Evolutionary conservation across 495 filamentous ascomycete genomes (phyloP), one percentile per base, ranked within the genome.

Genomic region (Xylaria longipes): DNA sequence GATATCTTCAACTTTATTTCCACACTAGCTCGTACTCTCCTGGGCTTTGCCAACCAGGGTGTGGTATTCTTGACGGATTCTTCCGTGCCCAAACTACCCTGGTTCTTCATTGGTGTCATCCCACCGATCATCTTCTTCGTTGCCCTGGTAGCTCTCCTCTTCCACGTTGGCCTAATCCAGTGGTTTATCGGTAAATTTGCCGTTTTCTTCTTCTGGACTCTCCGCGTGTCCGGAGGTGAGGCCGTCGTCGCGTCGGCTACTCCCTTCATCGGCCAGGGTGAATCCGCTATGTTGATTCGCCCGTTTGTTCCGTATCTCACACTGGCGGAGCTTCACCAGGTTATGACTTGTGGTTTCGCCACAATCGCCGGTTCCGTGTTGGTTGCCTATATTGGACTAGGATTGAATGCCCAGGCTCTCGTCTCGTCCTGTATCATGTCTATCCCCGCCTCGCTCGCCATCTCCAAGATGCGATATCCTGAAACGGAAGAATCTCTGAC

Each of bases 71-170:
- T 97, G 50, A 94, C 92, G 7, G 80, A 76, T 39, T n/a, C 71
- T 0, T 75, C 80, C 0, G 86, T 90, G 31, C 56, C 79, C 15
- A 14, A 73, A 2, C 64, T 82, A 3, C 73, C 80, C 1, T 93
- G 89, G 88, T 97, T 97, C 86, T 81, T 97, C 33, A 83, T 89
- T 63, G 83, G 82, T 25, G 92, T 95, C 46, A 81, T 95, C 35
- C 92, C 93, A 0, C 89, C 94, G 58, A 95, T 97, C 79, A 92
- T 97, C 78, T 97, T 97, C 87, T 97, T 97, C 85, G 89, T 97
- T 64, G 87, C 94, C 6, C 82, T 97, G 7, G 91, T 97, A 25
- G 92, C 97, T 79, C 85, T 97, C 29, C 79, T 94, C 17, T 97
- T 92, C 83, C 90, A 96, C 83, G 84, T 86, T 76, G 90, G 90